These are phyloP conservation scores for Pestalotiopsis fici DNA, from an alignment of 2,329 filamentous ascomycete species.

Conservation along the genomic window DNA sequence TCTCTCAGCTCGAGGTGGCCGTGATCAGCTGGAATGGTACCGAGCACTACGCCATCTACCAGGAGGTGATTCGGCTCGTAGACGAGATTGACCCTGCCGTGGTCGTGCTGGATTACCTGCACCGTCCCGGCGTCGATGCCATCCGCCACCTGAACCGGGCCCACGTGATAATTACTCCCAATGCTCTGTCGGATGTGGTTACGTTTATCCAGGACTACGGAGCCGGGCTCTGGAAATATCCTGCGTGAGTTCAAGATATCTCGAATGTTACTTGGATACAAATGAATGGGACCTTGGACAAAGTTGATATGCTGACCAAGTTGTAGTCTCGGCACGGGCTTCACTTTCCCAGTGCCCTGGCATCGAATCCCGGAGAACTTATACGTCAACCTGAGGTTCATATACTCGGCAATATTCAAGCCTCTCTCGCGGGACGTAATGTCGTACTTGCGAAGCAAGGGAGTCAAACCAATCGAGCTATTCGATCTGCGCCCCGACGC, in stretches of 20 bases:
- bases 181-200: conserved; percentile 12
- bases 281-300: too few relatives aligned
- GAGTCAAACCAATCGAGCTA: conserved; percentile 19
- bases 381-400: conserved; percentile 10
- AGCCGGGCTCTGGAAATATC: conserved; percentile 21
- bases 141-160: conserved; percentile 9
- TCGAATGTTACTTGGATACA: too few relatives aligned
- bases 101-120: conserved; percentile 16
- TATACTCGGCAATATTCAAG: conserved; percentile 8
- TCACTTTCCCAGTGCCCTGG: conserved; percentile 21
- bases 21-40: neutral
- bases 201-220: conserved; percentile 12
- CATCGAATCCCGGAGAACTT: conserved; percentile 18
- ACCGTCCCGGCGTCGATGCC: conserved; percentile 19
- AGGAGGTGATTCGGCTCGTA: conserved; percentile 11
- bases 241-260: conserved; percentile 6
- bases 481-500: conserved; percentile 16
- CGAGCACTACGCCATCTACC: conserved; percentile 1
- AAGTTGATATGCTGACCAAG: neutral
- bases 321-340: conserved; percentile 16
- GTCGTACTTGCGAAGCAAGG: conserved; percentile 16
- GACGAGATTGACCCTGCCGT: conserved; percentile 19
- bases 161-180: conserved; percentile 16
- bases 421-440: conserved; percentile 8
- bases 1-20: neutral